Percentiles rank a stretch among this genome's conserved stretches.
Conservation (phyloP, 2,329 filamentous ascomycete genomes). For the Blastomyces emzantsi region DNA sequence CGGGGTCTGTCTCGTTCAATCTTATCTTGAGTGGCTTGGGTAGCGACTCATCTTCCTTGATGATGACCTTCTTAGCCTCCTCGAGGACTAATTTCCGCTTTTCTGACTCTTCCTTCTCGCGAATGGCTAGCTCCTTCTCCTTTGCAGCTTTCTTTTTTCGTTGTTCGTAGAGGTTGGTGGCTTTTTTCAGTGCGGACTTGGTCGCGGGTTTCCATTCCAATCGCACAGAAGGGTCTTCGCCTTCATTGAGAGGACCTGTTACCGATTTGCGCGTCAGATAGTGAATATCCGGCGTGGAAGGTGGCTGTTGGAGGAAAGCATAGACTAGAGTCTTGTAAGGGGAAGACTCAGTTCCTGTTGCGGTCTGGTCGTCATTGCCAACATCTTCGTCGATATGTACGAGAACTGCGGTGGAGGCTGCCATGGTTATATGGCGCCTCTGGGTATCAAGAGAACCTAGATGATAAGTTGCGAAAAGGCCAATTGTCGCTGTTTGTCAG, state of each 20-base stretch:
- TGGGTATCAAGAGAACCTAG: neutral
- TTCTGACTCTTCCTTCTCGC: slow-evolving; percentile 63
- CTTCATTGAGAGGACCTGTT: slow-evolving; percentile 50
- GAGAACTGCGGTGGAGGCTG: slow-evolving; percentile 25
- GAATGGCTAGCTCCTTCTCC: slow-evolving; percentile 61
- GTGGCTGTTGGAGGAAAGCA: slow-evolving; percentile 64
- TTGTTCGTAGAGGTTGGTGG: slow-evolving; percentile 60
- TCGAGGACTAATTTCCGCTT: slow-evolving; percentile 64
- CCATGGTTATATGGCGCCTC: slow-evolving; percentile 8
- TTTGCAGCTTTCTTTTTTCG: slow-evolving; percentile 80
- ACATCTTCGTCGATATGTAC: slow-evolving; percentile 75
- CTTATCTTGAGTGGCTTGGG: slow-evolving; percentile 67
- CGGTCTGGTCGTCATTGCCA: slow-evolving; percentile 59
- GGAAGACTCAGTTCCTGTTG: slow-evolving; percentile 59
- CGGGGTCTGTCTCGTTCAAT: slow-evolving; percentile 60
- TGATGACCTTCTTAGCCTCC: slow-evolving; percentile 68
- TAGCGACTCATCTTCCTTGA: slow-evolving; percentile 61
- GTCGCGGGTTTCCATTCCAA: slow-evolving; percentile 71
- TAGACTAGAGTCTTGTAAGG: slow-evolving; percentile 75
- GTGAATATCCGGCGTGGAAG: slow-evolving; percentile 44
- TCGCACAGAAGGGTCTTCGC: slow-evolving; percentile 55
- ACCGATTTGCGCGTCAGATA: slow-evolving; percentile 63
- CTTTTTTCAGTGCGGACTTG: slow-evolving; percentile 81
- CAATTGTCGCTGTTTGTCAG: neutral
- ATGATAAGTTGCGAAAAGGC: neutral